phyloP scores from a whole-genome alignment of 768 basidiomycete species.

The Piloderma croceum region DNA sequence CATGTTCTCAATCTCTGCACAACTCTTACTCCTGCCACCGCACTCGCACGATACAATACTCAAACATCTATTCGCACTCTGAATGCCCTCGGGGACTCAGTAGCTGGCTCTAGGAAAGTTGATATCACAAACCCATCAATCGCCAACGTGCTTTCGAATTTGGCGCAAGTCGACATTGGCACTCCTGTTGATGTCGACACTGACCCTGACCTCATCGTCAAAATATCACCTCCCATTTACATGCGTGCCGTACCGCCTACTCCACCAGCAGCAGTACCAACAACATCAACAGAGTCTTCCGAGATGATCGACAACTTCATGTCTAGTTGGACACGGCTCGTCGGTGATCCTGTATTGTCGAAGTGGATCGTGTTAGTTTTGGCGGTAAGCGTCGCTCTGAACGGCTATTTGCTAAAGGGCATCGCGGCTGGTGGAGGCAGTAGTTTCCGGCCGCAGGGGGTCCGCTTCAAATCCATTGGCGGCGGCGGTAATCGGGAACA shows the following conservation, averaged over 20 bases:
- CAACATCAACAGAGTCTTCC: constrained; percentile 30
- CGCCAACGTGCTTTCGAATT: constrained; percentile 48
- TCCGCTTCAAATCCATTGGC: background rate
- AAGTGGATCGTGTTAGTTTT: constrained; percentile 94
- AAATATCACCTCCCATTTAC: constrained; percentile 55
- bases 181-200: constrained; percentile 4
- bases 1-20: constrained; percentile 92
- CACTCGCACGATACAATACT: constrained; percentile 40
- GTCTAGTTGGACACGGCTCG: constrained; percentile 83
- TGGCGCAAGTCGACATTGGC: constrained; percentile 38
- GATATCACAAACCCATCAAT: constrained; percentile 65
- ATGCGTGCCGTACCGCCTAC: constrained; percentile 41
- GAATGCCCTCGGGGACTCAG: constrained; percentile 10
- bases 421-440: constrained; percentile 47
- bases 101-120: constrained; percentile 43
- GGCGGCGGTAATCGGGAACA: background rate
- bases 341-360: constrained; percentile 88
- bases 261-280: too few species aligned
- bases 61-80: constrained; percentile 12
- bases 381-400: constrained; percentile 80
- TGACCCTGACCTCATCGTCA: constrained; percentile 46
- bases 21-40: constrained; percentile 71
- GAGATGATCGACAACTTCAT: constrained; percentile 80
- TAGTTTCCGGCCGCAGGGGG: background rate
- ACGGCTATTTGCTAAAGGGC: constrained; percentile 89